These are phyloP conservation scores for Zoysia matrella DNA, from an alignment of 202 grass and related monocot genomes.

Conservation along the genomic window DNA sequence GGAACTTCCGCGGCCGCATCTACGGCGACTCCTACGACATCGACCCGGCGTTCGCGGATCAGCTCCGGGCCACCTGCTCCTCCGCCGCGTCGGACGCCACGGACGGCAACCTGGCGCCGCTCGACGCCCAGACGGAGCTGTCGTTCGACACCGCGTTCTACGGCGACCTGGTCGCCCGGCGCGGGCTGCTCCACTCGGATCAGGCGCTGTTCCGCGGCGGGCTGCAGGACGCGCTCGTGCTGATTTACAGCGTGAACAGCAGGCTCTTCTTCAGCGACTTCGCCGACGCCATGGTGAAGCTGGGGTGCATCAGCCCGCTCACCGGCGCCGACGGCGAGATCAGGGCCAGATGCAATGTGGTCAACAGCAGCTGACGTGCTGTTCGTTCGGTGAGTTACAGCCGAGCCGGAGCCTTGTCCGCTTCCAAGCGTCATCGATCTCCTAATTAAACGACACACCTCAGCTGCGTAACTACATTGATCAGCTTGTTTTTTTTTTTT, in stretches of 20 bases:
- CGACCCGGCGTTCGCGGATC: neutral
- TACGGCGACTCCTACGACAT: neutral
- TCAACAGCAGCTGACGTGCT: slow-evolving; percentile 19
- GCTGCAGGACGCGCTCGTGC: slow-evolving; percentile 41
- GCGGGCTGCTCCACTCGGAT: slow-evolving; percentile 61
- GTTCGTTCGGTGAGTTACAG: no score
- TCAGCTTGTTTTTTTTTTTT: no score
- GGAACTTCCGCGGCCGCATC: neutral
- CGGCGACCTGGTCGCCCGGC: neutral
- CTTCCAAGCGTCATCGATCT: no score
- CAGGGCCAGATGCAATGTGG: slow-evolving; percentile 51
- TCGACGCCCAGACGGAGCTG: neutral
- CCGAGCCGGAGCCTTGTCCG: no score
- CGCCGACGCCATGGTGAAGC: slow-evolving; percentile 54
- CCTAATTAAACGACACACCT: no score
- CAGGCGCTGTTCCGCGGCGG: slow-evolving; percentile 49
- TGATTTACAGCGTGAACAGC: neutral
- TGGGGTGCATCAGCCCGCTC: slow-evolving; percentile 53
- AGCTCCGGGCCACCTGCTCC: neutral
- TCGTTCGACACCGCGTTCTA: neutral
- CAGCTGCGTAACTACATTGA: no score
- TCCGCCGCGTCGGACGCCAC: neutral
- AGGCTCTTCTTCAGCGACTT: slow-evolving; percentile 47
- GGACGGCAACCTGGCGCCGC: neutral
- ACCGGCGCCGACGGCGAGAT: slow-evolving; percentile 54